Evolutionary conservation across 345 rosid genomes (phyloP).

Genomic region (Corymbia maculata): DNA sequence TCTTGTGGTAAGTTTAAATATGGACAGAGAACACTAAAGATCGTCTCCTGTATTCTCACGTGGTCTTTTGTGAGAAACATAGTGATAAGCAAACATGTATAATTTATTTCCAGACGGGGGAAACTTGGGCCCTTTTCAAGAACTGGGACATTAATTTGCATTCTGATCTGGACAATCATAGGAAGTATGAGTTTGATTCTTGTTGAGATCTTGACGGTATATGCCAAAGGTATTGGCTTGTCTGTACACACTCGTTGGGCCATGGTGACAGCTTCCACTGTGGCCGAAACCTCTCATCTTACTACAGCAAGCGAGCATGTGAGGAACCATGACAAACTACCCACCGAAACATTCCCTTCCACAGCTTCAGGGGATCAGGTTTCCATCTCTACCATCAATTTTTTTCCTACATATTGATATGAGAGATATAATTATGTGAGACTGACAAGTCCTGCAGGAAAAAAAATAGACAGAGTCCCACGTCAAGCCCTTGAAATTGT

Average conservation of each 20-base stretch:
- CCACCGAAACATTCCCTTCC: neutral
- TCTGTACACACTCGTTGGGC: neutral
- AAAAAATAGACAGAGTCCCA: neutral
- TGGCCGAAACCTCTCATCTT: neutral
- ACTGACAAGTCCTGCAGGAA: neutral
- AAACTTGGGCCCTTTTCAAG: too few species aligned
- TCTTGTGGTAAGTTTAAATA: too few species aligned
- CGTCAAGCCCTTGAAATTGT: neutral
- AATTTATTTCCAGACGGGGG: too few species aligned
- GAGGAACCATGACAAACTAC: neutral
- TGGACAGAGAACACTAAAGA: too few species aligned
- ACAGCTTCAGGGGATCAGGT: neutral
- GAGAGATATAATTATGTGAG: neutral
- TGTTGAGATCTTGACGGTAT: too few species aligned
- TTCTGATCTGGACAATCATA: too few species aligned
- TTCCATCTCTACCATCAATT: neutral
- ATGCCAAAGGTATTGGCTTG: too few species aligned
- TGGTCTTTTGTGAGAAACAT: too few species aligned
- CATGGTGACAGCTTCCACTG: neutral
- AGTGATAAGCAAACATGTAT: too few species aligned
- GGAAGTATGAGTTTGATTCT: too few species aligned
- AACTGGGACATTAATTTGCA: too few species aligned
- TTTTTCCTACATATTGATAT: neutral
- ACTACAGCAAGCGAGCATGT: neutral
- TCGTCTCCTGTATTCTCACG: too few species aligned